Evolutionary conservation across 2,329 filamentous ascomycete species (phyloP), one percentile per base, ranked within the genome.

Genomic region (Neospermospora avenae): DNA sequence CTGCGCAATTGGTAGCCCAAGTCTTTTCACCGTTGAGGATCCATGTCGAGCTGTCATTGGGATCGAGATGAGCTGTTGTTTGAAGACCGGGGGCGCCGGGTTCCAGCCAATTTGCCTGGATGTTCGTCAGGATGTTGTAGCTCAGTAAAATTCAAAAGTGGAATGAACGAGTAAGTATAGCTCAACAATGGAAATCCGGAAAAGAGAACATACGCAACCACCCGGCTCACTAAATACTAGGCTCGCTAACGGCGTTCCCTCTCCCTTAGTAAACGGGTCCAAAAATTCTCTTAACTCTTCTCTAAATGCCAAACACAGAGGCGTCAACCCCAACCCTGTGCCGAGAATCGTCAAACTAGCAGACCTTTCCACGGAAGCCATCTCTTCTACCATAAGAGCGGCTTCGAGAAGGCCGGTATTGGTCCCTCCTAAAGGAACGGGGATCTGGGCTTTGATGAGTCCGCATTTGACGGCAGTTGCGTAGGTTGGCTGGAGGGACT

Each of bases 1-100:
- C 80, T 0, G 74, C 77, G 51, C 74, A 76, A 66, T 83, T 84
- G 0, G 80, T 81, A 5, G 81, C 78, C 80, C 81, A 84, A 34
- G 76, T 75, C 75, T 83, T 82, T 64, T 83, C 81, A 3, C 81
- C 81, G 63, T 78, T 77, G 22, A 84, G 64, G 4, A 82, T 66
- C 77, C 77, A 83, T 48, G 78, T 74, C 11, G 28, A 1, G 11
- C 11, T 31, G 28, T 31, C 28, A 39, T 80, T 75, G 0, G 77
- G 79, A 14, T 81, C 77, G 4, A 66, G 63, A 16, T 70, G 68
- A 0, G 80, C 81, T 1, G 77, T 81, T 1, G 80, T 83, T 48
- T 75, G 70, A 34, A 83, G 69, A 0, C 81, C 80, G 2, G 70
- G 69, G 0, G 73, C 77, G 0, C 79, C 80, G 34, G 74, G 74